Evolutionary conservation across 2,329 filamentous ascomycete genomes (phyloP), one percentile per base, ranked within the genome.

Genomic region (Diaporthe sp.): DNA sequence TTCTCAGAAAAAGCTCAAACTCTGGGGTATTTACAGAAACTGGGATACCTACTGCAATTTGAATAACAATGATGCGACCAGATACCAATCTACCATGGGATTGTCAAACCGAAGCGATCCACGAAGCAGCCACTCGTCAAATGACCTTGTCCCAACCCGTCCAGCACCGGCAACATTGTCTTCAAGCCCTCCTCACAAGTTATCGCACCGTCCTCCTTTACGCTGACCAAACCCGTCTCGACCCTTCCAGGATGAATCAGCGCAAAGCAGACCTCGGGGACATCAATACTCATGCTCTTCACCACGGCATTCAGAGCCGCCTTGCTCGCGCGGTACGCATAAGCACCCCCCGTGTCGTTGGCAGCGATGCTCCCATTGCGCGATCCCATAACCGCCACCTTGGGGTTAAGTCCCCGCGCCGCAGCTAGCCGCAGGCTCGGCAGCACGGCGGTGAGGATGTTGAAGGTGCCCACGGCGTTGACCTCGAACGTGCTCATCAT

Each of bases 241-340:
- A 75, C 75, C 49, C 72, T 67, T 3, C 75, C 75, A 2, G 75
- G 75, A 22, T 76, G 75, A 5, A 76, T 15, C 58, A 76, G 39
- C 15, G 58, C 72, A 5, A 76, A 76, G 53, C 57, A 75, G 8
- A 76, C 75, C 9, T 68, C 75, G 2, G 72, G 75, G 5, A 76
- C 75, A 22, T 76, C 72, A 12, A 76, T 51, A 6, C 72, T 75
- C 72, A 76, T 53, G 58, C 75, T 75, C 49, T 15, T 71, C 10
- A 76, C 57, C 51, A 76, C 65, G 2, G 75, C 75, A 25, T 76
- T 74, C 28, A 76, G 46, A 9, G 75, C 75, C 28, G 65, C 75
- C 75, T 76, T 76, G 65, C 71, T 75, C 39, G 75, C 75, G 25
- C 75, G 75, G 72, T 76, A 76, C 10, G 75, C 75, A 68, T 76